Base-by-base conservation (phyloP, 768 basidiomycete species). In the Neoboletus brunneissimus region DNA sequence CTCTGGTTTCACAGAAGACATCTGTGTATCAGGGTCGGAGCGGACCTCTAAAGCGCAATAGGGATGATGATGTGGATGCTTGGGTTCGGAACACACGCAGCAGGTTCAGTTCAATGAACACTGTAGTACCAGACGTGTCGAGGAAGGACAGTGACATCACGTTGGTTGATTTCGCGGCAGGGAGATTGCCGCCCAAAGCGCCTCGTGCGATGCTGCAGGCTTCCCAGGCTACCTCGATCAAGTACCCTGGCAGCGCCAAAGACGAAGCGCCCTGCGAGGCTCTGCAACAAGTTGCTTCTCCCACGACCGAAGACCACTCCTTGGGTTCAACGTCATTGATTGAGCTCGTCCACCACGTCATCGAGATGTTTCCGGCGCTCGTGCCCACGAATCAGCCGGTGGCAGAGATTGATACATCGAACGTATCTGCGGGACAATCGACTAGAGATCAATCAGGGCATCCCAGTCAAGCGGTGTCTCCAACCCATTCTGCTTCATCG, bases 101-200 rank as follows among this genome's bases (percentile, higher is more conserved):
- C 58, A 58, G 64, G 55, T 56, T 57, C 53, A 25, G 35, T 53
- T 66, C 64, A 15, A 45, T 46, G 44, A 56, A 52, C 57, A 44
- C 46, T 9, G 51, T 50, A 37, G 43, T 47, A 23, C 58, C 66
- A 34, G 65, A 63, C 4, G 44, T 29, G 31, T 58, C 63, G 51
- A 49, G 65, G 50, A 59, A 45, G 44, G 71, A 72, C 46, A 64
- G 67, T 49, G 71, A 71, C 38, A 51, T 55, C 52, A 65, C 69
- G 1, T 49, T 67, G 37, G 60, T 65, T 48, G 70, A 69, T 47
- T 49, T 47, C 34, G 20, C 55, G 2, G 50, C 45, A 16, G 37
- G 38, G 13, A 56, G 23, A 58, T 58, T 47, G 31, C 57, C 59
- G 25, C 66, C 66, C 16, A 68, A 42, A 32, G 60, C 60, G 41